These are phyloP conservation scores for Saccharomycopsis javanensis DNA, from an alignment of 805 yeast genomes.

Conservation along the genomic window DNA sequence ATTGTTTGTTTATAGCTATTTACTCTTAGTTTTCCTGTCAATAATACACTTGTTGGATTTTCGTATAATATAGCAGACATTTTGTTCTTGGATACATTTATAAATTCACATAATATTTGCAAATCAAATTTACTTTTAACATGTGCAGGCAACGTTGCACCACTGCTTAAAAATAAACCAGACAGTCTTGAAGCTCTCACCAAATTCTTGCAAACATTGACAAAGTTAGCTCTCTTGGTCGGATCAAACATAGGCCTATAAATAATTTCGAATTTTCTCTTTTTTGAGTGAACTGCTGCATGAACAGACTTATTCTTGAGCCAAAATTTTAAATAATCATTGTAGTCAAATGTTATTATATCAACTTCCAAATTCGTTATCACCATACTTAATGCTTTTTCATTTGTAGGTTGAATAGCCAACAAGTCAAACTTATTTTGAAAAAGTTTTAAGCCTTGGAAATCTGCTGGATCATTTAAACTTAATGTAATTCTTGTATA, in stretches of 20 bases:
- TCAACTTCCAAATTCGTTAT: conserved; percentile 74
- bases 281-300: conserved; percentile 64
- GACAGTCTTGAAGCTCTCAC: conserved; percentile 72
- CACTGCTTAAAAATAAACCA: conserved; percentile 74
- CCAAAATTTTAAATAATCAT: conserved; percentile 58
- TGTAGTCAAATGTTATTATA: conserved; percentile 62
- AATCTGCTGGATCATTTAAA: conserved; percentile 68
- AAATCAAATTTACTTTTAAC: conserved; percentile 64
- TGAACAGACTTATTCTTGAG: conserved; percentile 78
- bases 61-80: conserved; percentile 50
- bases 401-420: conserved; percentile 73
- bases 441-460: conserved; percentile 43
- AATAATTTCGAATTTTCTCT: conserved; percentile 68
- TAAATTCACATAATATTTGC: conserved; percentile 48
- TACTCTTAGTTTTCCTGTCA: conserved; percentile 65
- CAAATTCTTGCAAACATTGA: conserved; percentile 63
- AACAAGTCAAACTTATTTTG: conserved; percentile 59
- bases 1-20: conserved; percentile 73
- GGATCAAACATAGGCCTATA: conserved; percentile 23
- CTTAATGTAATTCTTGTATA: conserved; percentile 68
- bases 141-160: conserved; percentile 48
- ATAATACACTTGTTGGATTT: conserved; percentile 52
- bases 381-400: conserved; percentile 66
- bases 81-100: conserved; percentile 62
- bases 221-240: conserved; percentile 47